A percentile compares a stretch with the other conserved stretches of the same genome.
phyloP scores from a whole-genome alignment of 1,284 basidiomycete genomes.

The Fomitiporia mediterranea region DNA sequence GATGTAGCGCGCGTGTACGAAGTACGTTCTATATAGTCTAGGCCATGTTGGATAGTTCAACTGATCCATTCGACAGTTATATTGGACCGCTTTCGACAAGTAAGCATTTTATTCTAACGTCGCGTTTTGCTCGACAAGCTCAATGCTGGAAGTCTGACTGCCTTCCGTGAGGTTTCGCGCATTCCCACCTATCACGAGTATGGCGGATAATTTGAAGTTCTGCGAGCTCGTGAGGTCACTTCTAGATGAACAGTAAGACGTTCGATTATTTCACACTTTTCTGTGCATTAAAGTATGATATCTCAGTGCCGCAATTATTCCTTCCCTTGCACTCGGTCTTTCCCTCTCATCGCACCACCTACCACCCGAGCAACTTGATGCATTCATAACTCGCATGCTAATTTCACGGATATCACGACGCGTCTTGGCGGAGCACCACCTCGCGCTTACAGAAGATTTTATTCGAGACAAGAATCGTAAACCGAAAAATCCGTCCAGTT shows the following conservation, averaged over 20 bases:
- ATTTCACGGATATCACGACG: slow-evolving; percentile 86
- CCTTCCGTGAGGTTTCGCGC: slow-evolving; percentile 55
- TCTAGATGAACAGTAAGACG: slow-evolving; percentile 70
- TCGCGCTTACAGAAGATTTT: slow-evolving; percentile 69
- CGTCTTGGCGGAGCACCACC: slow-evolving; percentile 86
- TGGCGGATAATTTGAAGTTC: slow-evolving; percentile 77
- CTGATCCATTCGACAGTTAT: slow-evolving; percentile 44
- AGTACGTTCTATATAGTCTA: slow-evolving; percentile 34
- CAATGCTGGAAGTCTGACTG: neutral
- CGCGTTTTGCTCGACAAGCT: neutral
- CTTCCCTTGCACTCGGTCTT: slow-evolving; percentile 69
- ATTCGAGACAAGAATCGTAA: slow-evolving; percentile 33
- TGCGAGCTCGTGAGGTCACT: slow-evolving; percentile 66
- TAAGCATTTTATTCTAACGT: slow-evolving; percentile 28
- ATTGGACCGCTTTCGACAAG: slow-evolving; percentile 82
- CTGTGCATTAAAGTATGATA: slow-evolving; percentile 22
- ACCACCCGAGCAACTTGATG: slow-evolving; percentile 73
- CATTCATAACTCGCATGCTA: slow-evolving; percentile 89
- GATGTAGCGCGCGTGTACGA: slow-evolving; percentile 83
- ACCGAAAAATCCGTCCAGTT: slow-evolving; percentile 26
- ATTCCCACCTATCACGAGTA: slow-evolving; percentile 68
- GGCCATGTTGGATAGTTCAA: neutral
- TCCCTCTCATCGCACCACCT: slow-evolving; percentile 77
- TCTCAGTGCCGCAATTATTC: slow-evolving; percentile 67
- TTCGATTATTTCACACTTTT: slow-evolving; percentile 26